Conservation (phyloP, 768 basidiomycete genomes). For the Filobasidium floriforme region DNA sequence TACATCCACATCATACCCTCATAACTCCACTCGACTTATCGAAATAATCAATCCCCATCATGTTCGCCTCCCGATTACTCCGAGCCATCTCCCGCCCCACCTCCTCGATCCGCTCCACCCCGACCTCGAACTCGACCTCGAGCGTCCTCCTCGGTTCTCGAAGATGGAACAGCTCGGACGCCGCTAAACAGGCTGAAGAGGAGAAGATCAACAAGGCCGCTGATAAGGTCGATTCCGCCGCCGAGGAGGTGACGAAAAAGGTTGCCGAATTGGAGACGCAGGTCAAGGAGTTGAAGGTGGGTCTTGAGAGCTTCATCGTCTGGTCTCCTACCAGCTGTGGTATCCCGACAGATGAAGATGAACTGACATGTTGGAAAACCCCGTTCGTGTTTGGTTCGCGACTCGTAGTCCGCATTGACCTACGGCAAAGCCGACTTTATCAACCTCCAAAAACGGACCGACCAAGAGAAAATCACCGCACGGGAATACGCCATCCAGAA, state of each 20-base stretch:
- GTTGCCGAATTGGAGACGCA: slow-evolving; percentile 33
- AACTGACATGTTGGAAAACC: slow-evolving; percentile 6
- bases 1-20: too few species aligned
- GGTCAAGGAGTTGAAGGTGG: slow-evolving; percentile 62
- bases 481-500: slow-evolving; percentile 85
- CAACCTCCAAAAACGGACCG: slow-evolving; percentile 85
- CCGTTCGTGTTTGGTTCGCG: too few species aligned
- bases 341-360: background rate
- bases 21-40: background rate
- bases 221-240: slow-evolving; percentile 25
- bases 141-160: background rate
- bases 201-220: slow-evolving; percentile 18
- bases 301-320: too few species aligned
- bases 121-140: background rate
- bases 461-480: slow-evolving; percentile 83
- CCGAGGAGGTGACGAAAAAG: slow-evolving; percentile 32
- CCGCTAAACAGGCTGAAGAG: background rate
- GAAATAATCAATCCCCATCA: background rate
- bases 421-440: slow-evolving; percentile 93
- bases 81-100: background rate
- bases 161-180: background rate
- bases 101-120: background rate
- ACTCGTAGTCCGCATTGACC: slow-evolving; percentile 66
- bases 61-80: background rate
- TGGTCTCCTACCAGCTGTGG: background rate